Evolutionary conservation across 495 filamentous ascomycete species (phyloP).

Genomic region (Penicillium atrosanguineum): DNA sequence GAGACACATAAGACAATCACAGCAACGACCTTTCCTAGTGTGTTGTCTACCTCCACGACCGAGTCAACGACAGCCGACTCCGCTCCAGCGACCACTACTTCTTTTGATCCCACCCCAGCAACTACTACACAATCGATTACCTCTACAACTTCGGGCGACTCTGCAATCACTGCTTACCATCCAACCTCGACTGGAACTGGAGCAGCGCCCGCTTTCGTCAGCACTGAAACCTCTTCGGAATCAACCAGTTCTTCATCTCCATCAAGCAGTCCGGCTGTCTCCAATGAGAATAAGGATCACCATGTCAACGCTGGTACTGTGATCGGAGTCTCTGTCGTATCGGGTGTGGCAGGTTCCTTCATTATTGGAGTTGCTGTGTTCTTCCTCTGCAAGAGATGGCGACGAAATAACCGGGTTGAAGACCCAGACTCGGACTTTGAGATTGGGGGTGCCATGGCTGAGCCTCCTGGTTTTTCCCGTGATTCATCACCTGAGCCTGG

Average conservation of each 20-base stretch:
- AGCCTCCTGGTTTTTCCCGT: slow-evolving; percentile 36
- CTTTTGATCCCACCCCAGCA: not conserved
- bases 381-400: slow-evolving; percentile 34
- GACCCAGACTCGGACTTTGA: slow-evolving; percentile 34
- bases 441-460: slow-evolving; percentile 43
- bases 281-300: not conserved
- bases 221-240: slow-evolving; percentile 5
- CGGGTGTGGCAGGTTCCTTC: slow-evolving; percentile 39
- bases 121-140: slow-evolving; percentile 3
- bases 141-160: not conserved
- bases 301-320: slow-evolving; percentile 36
- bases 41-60: slow-evolving; percentile 22
- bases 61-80: slow-evolving; percentile 10
- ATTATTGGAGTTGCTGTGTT: slow-evolving; percentile 38
- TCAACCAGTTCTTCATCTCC: slow-evolving; percentile 16
- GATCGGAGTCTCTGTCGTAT: slow-evolving; percentile 43
- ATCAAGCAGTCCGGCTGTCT: not conserved
- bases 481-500: slow-evolving; percentile 11
- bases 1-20: slow-evolving; percentile 61
- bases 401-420: slow-evolving; percentile 17
- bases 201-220: not conserved
- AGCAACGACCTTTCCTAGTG: slow-evolving; percentile 50
- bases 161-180: slow-evolving; percentile 1
- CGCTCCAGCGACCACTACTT: slow-evolving; percentile 1
- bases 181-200: slow-evolving; percentile 2